phyloP scores from a whole-genome alignment of 257 asterid genomes.

The Cruciata laevipes region DNA sequence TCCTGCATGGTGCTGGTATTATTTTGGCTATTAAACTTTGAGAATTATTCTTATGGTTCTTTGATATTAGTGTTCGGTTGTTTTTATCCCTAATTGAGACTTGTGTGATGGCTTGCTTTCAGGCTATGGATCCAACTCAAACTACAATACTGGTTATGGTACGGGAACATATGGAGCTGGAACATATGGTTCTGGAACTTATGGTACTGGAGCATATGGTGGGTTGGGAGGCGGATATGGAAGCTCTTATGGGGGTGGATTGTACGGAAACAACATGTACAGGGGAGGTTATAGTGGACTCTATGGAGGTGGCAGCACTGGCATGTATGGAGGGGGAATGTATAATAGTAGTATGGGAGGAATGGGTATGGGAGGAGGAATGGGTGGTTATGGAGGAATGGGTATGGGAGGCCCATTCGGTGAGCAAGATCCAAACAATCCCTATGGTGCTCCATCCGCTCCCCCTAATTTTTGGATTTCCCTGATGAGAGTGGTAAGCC shows the following conservation, averaged over 20 bases:
- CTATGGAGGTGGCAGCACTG: constrained; percentile 57
- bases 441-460: constrained; percentile 75
- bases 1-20: neutral
- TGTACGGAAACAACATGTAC: constrained; percentile 81
- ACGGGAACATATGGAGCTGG: constrained; percentile 51
- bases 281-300: constrained; percentile 85
- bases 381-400: constrained; percentile 26
- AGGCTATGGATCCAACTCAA: constrained; percentile 62
- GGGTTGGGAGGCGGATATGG: constrained; percentile 53
- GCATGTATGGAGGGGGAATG: constrained; percentile 88
- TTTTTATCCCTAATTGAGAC: constrained; percentile 15
- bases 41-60: neutral
- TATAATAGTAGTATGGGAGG: constrained; percentile 61
- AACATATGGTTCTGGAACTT: constrained; percentile 44
- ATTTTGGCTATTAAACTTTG: too few relatives aligned
- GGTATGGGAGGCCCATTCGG: constrained; percentile 73
- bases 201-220: constrained; percentile 42
- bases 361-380: constrained; percentile 54
- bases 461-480: constrained; percentile 94
- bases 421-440: constrained; percentile 91
- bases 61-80: neutral
- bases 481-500: constrained; percentile 84
- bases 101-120: constrained; percentile 15
- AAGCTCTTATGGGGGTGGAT: constrained; percentile 60
- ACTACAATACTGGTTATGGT: constrained; percentile 66